Evolutionary conservation across 441 rosid species (phyloP).

Genomic region (Euphorbia schlechtendalii): DNA sequence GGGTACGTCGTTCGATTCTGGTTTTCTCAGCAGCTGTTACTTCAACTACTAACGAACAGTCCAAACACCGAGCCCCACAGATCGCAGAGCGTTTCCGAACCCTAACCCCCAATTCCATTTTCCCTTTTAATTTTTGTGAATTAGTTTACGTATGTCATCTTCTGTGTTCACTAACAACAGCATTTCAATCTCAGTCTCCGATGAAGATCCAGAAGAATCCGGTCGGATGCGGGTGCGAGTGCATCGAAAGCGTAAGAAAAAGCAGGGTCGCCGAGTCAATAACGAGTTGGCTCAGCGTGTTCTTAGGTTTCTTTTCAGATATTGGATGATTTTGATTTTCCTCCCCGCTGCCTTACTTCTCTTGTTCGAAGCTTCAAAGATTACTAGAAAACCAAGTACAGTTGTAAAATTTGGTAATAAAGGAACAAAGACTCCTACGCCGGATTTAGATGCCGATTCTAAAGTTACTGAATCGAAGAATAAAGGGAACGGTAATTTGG

Average conservation of each 20-base stretch:
- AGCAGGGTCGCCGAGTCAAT: slow-evolving; percentile 32
- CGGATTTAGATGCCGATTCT: slow-evolving; percentile 11
- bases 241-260: slow-evolving; percentile 74
- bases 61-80: not conserved
- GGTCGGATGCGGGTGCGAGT: slow-evolving; percentile 60
- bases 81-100: not conserved
- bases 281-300: slow-evolving; percentile 41
- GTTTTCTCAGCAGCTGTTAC: not conserved
- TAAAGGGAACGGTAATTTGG: slow-evolving; percentile 34
- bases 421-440: slow-evolving; percentile 17
- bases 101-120: not conserved
- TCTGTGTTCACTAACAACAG: slow-evolving; percentile 40
- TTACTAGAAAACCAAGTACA: slow-evolving; percentile 35
- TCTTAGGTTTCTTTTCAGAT: slow-evolving; percentile 43
- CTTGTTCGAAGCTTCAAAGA: slow-evolving; percentile 60
- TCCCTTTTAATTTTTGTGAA: too few relatives aligned
- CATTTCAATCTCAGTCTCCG: slow-evolving; percentile 63
- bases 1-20: not conserved
- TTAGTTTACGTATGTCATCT: slow-evolving; percentile 18
- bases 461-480: slow-evolving; percentile 20
- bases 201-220: slow-evolving; percentile 67
- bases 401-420: slow-evolving; percentile 15
- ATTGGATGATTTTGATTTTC: slow-evolving; percentile 60
- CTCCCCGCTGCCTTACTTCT: slow-evolving; percentile 56
- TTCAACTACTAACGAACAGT: not conserved